Percentiles rank a stretch among this genome's conserved stretches.
Evolutionary conservation across 2,329 filamentous ascomycete species (phyloP).

Genomic region (Aspergillus terreus): DNA sequence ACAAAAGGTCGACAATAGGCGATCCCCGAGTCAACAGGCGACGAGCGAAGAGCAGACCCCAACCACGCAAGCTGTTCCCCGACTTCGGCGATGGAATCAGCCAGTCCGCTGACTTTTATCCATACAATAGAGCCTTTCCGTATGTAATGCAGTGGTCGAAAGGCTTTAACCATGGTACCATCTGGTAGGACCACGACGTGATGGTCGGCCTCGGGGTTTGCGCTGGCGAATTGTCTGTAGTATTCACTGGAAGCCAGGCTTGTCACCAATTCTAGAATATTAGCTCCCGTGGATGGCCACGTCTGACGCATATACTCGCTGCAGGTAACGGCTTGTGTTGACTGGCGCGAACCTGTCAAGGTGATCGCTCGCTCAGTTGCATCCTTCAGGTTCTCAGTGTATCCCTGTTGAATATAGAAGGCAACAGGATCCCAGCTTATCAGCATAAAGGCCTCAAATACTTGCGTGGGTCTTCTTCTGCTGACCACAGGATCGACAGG

Average conservation of each 20-base stretch:
- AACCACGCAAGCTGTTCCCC: slow-evolving; percentile 37
- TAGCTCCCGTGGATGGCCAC: not conserved
- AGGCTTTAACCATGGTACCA: not conserved
- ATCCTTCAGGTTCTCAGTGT: not conserved
- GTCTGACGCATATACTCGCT: not conserved
- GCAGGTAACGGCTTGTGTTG: not conserved
- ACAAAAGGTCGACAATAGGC: slow-evolving; percentile 6
- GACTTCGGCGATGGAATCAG: slow-evolving; percentile 26
- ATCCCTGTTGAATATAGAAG: not conserved
- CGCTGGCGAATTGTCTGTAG: too few relatives aligned
- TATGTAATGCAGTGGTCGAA: not conserved
- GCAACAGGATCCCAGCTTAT: not conserved
- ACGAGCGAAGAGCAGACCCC: slow-evolving; percentile 26
- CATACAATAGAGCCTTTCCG: too few relatives aligned
- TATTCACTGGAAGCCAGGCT: too few relatives aligned
- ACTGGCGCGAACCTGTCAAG: not conserved
- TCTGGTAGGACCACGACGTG: too few relatives aligned
- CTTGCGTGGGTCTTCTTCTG: too few relatives aligned
- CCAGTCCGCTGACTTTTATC: not conserved
- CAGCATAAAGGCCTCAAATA: not conserved
- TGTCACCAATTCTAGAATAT: too few relatives aligned
- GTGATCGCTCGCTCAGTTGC: not conserved
- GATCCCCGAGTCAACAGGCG: slow-evolving; percentile 13
- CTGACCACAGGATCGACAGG: too few relatives aligned
- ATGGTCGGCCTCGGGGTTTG: too few relatives aligned